Percentiles rank a stretch among this genome's conserved stretches.
These are phyloP conservation scores for Sugiyamaella valdiviana DNA, from an alignment of 805 yeast genomes.

Conservation along the genomic window DNA sequence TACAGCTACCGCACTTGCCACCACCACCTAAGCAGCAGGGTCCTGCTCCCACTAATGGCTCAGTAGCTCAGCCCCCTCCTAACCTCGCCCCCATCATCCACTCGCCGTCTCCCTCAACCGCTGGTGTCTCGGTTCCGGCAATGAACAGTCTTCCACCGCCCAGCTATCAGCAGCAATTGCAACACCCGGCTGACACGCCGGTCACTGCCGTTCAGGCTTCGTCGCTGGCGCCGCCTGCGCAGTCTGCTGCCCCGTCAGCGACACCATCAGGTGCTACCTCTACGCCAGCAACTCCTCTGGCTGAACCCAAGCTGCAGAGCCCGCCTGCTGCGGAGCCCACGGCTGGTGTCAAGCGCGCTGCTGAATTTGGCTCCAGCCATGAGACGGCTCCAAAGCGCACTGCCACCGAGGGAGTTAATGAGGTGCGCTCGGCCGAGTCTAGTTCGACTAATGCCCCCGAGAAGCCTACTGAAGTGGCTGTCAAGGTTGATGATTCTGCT, in stretches of 20 bases:
- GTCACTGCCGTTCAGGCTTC: background rate
- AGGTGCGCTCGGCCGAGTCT: background rate
- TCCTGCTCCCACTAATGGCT: no score
- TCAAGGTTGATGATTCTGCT: background rate
- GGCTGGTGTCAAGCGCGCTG: background rate
- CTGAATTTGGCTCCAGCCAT: background rate
- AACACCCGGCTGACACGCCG: background rate
- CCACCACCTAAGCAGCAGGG: no score
- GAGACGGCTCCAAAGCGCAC: background rate
- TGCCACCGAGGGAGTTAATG: background rate
- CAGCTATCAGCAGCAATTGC: conserved; percentile 3
- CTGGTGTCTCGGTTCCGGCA: conserved; percentile 1
- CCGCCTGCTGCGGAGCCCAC: background rate
- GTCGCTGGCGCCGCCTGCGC: background rate
- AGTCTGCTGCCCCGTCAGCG: conserved; percentile 6
- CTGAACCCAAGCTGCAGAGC: conserved; percentile 1
- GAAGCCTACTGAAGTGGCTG: no score
- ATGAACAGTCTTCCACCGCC: conserved; percentile 4
- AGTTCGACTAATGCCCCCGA: no score
- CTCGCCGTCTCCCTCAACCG: background rate
- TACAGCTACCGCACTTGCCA: no score
- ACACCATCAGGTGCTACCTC: conserved; percentile 3
- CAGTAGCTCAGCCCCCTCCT: no score
- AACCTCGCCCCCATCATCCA: conserved; percentile 5
- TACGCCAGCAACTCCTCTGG: conserved; percentile 10